phyloP scores from a whole-genome alignment of 2,329 filamentous ascomycete genomes.

The Hypocreales sp. region DNA sequence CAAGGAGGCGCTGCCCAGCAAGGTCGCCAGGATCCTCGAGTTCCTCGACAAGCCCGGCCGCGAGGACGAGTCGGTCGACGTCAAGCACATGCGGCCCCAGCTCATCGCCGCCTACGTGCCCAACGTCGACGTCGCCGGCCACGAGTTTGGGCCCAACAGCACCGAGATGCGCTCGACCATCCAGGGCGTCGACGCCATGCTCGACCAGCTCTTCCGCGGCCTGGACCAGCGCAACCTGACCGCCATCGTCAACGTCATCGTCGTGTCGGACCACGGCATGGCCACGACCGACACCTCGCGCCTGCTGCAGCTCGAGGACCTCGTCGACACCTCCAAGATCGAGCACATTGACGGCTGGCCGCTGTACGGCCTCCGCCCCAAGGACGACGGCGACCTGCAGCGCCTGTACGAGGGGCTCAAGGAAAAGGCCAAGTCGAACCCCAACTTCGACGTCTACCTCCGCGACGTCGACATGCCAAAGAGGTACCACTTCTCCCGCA shows the following conservation, averaged over 20 bases:
- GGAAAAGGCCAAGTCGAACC: slow-evolving; percentile 41
- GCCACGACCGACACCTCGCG: slow-evolving; percentile 73
- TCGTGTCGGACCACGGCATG: slow-evolving; percentile 99
- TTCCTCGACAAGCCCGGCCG: slow-evolving; percentile 70
- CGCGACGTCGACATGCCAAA: slow-evolving; percentile 79
- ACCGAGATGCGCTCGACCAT: slow-evolving; percentile 79
- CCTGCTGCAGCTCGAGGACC: slow-evolving; percentile 77
- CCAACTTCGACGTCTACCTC: slow-evolving; percentile 75
- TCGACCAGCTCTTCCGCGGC: slow-evolving; percentile 60
- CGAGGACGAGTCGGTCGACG: slow-evolving; percentile 35
- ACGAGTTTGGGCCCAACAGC: slow-evolving; percentile 84
- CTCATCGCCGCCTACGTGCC: slow-evolving; percentile 91
- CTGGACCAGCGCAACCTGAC: slow-evolving; percentile 74
- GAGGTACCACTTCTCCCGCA: slow-evolving; percentile 80
- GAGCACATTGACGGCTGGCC: slow-evolving; percentile 91
- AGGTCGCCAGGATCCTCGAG: slow-evolving; percentile 66
- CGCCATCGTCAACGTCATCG: slow-evolving; percentile 76
- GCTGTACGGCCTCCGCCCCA: slow-evolving; percentile 73
- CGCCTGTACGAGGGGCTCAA: slow-evolving; percentile 48
- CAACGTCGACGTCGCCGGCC: slow-evolving; percentile 76
- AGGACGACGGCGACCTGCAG: slow-evolving; percentile 49
- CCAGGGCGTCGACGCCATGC: slow-evolving; percentile 63
- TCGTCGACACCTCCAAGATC: slow-evolving; percentile 64
- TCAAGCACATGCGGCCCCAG: slow-evolving; percentile 55
- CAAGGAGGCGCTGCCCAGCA: slow-evolving; percentile 55